phyloP scores from a whole-genome alignment of 805 yeast species.

The Candida berthetii region DNA sequence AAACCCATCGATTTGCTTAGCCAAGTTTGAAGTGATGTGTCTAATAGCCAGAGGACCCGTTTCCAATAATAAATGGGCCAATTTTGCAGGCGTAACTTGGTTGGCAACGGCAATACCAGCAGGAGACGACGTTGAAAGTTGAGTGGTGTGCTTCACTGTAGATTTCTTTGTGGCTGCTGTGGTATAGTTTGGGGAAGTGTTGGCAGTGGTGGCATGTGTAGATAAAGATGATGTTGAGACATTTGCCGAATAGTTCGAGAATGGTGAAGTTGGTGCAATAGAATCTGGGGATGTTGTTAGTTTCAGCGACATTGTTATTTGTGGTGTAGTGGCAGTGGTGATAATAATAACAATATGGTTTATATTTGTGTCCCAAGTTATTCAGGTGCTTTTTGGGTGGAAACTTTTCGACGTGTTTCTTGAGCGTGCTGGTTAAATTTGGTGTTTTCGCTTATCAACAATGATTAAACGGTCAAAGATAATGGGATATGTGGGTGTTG shows the following conservation, averaged over 20 bases:
- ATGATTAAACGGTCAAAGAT: too few species aligned
- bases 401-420: background rate
- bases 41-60: constrained; percentile 91
- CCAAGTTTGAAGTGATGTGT: constrained; percentile 75
- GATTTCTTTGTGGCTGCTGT: background rate
- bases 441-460: too few species aligned
- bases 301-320: background rate
- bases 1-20: constrained; percentile 71
- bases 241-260: constrained; percentile 12
- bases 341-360: too few species aligned
- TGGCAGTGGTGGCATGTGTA: constrained; percentile 1
- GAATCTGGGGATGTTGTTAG: constrained; percentile 15
- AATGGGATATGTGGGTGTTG: too few species aligned
- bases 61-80: constrained; percentile 58
- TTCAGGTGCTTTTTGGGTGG: too few species aligned
- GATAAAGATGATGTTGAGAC: constrained; percentile 9
- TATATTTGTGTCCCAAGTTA: too few species aligned
- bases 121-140: constrained; percentile 73
- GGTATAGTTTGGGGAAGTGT: constrained; percentile 18
- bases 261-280: constrained; percentile 20
- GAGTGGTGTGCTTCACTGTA: constrained; percentile 18
- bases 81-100: constrained; percentile 72
- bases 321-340: too few species aligned
- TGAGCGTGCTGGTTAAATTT: too few species aligned
- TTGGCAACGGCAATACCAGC: constrained; percentile 85